phyloP scores from a whole-genome alignment of 345 rosid genomes.

The Reutealis trisperma region DNA sequence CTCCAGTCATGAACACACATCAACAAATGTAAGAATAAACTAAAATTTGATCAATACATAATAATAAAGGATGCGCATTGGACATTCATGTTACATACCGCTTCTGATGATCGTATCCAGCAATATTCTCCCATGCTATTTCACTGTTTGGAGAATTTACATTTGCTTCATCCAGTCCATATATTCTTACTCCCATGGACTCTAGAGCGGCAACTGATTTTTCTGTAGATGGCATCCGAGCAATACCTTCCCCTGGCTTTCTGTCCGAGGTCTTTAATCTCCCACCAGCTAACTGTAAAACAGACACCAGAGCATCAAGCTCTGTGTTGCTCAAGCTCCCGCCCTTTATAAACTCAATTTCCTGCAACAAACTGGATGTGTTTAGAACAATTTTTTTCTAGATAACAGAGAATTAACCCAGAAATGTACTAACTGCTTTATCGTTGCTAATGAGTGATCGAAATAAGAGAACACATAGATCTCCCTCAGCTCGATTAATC shows the following conservation, averaged over 20 bases:
- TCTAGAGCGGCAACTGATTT: slow-evolving; percentile 60
- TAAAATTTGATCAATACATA: background rate
- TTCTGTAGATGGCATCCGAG: slow-evolving; percentile 44
- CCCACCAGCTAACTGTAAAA: slow-evolving; percentile 62
- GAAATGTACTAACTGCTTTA: slow-evolving; percentile 55
- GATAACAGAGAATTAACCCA: slow-evolving; percentile 1
- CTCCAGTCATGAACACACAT: background rate
- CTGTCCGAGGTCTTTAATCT: slow-evolving; percentile 40
- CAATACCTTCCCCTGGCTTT: slow-evolving; percentile 42
- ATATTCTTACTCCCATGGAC: slow-evolving; percentile 82
- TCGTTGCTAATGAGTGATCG: slow-evolving; percentile 74
- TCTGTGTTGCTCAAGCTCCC: slow-evolving; percentile 75
- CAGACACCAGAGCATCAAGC: slow-evolving; percentile 87
- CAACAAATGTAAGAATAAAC: background rate
- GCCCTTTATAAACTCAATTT: slow-evolving; percentile 82
- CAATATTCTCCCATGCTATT: slow-evolving; percentile 88
- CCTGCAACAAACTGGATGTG: slow-evolving; percentile 41
- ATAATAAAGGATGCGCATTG: slow-evolving; percentile 1
- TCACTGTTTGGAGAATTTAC: slow-evolving; percentile 40
- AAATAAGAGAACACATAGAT: slow-evolving; percentile 74
- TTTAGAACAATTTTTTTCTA: background rate
- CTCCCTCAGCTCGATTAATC: slow-evolving; percentile 38
- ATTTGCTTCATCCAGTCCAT: slow-evolving; percentile 64
- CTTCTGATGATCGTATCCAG: slow-evolving; percentile 90
- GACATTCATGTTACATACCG: slow-evolving; percentile 32